phyloP scores from a whole-genome alignment of 2,329 filamentous ascomycete genomes.

The Talaromyces sp. region DNA sequence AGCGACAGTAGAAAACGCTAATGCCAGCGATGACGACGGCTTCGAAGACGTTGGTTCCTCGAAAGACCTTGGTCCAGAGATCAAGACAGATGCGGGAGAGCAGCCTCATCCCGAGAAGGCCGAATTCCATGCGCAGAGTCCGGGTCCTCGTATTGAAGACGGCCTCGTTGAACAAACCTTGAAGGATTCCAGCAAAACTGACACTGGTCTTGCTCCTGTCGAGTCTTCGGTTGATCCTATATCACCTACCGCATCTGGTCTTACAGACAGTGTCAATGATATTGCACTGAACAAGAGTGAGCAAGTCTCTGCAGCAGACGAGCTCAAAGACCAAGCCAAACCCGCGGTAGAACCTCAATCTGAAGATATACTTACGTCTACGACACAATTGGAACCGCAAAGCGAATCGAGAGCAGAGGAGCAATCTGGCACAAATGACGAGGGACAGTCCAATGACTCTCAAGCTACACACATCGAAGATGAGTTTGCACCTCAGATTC shows the following conservation, averaged over 20 bases:
- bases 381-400: slow-evolving; percentile 25
- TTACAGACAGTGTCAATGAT: slow-evolving; percentile 53
- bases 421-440: slow-evolving; percentile 12
- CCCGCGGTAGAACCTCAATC: slow-evolving; percentile 46
- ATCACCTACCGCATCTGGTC: slow-evolving; percentile 52
- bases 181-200: slow-evolving; percentile 34
- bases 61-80: slow-evolving; percentile 59
- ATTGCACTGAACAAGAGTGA: slow-evolving; percentile 61
- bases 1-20: slow-evolving; percentile 72
- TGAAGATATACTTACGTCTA: slow-evolving; percentile 62
- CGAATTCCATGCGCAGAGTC: slow-evolving; percentile 32
- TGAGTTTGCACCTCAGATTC: slow-evolving; percentile 43
- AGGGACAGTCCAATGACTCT: not conserved
- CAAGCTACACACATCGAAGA: slow-evolving; percentile 25
- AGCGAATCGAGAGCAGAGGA: slow-evolving; percentile 18
- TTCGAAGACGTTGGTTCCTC: slow-evolving; percentile 81
- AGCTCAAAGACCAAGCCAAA: slow-evolving; percentile 8
- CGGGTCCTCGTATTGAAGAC: slow-evolving; percentile 58
- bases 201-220: not conserved
- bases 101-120: slow-evolving; percentile 5
- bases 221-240: slow-evolving; percentile 29
- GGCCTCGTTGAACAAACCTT: slow-evolving; percentile 77
- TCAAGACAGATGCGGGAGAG: slow-evolving; percentile 19
- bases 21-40: slow-evolving; percentile 80
- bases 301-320: slow-evolving; percentile 38